Evolutionary conservation across 2,329 filamentous ascomycete species (phyloP).

Genomic region (Stachybotrys chartarum): DNA sequence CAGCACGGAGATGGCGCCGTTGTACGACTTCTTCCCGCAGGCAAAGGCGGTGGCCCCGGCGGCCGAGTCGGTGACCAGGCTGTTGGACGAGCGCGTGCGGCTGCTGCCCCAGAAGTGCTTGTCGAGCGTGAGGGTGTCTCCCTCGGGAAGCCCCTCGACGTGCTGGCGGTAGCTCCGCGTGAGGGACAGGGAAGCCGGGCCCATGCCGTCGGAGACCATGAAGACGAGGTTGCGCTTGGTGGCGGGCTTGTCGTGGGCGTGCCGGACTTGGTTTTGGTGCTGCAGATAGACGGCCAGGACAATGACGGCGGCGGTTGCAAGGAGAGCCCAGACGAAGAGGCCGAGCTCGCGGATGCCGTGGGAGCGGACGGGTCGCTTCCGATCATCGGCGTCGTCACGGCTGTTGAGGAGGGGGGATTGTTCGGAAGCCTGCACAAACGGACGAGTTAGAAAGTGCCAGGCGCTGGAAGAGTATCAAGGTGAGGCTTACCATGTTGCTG

Average conservation of each 20-base stretch:
- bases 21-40: conserved; percentile 90
- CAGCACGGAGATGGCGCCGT: conserved; percentile 86
- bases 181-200: conserved; percentile 79
- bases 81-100: conserved; percentile 76
- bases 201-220: conserved; percentile 99
- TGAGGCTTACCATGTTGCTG: not conserved
- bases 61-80: conserved; percentile 87
- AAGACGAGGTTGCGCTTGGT: conserved; percentile 92
- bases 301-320: conserved; percentile 73
- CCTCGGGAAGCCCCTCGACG: conserved; percentile 61
- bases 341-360: conserved; percentile 60
- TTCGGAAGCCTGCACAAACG: conserved; percentile 26
- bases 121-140: conserved; percentile 74
- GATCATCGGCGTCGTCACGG: conserved; percentile 16
- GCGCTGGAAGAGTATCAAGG: not conserved
- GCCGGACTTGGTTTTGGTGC: conserved; percentile 53
- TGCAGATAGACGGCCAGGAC: conserved; percentile 72
- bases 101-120: conserved; percentile 85
- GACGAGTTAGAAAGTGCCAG: not conserved
- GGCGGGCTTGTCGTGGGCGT: conserved; percentile 25
- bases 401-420: conserved; percentile 34
- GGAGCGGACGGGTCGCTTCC: conserved; percentile 15
- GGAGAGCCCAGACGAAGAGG: conserved; percentile 73
- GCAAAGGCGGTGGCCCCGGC: conserved; percentile 97
- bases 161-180: conserved; percentile 83